Conservation (phyloP, 306 rosid species). For the Morella rubra region DNA sequence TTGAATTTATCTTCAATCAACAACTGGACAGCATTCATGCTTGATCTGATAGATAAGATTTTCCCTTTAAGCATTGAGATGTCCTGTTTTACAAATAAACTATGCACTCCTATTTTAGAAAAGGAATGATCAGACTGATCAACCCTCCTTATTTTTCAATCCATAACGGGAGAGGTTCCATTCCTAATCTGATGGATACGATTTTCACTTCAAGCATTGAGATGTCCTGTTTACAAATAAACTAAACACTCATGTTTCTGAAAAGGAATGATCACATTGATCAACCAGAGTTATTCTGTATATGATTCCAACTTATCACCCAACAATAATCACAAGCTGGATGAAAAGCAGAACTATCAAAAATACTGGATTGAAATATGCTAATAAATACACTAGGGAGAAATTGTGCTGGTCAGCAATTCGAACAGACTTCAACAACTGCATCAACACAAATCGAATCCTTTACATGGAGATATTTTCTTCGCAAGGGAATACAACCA, state of each 20-base stretch:
- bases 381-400: not conserved
- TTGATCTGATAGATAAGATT: not conserved
- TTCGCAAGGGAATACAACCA: not conserved
- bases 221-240: not conserved
- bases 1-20: not conserved
- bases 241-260: not conserved
- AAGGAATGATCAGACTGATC: not conserved
- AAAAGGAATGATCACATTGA: not conserved
- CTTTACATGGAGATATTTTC: not conserved
- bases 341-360: not conserved
- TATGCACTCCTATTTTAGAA: not conserved
- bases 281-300: not conserved
- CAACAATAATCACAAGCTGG: not conserved
- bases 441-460: not conserved
- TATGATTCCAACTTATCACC: not conserved
- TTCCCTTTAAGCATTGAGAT: not conserved
- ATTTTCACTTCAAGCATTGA: not conserved
- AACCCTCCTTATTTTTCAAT: not conserved
- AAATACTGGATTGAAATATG: not conserved
- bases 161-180: not conserved
- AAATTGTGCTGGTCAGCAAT: not conserved
- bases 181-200: not conserved
- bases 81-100: not conserved
- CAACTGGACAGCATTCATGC: not conserved
- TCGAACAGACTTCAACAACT: not conserved